A percentile compares a stretch with the other conserved stretches of the same genome.
Evolutionary conservation across 257 asterid species (phyloP).

Genomic region (Lantana camara): DNA sequence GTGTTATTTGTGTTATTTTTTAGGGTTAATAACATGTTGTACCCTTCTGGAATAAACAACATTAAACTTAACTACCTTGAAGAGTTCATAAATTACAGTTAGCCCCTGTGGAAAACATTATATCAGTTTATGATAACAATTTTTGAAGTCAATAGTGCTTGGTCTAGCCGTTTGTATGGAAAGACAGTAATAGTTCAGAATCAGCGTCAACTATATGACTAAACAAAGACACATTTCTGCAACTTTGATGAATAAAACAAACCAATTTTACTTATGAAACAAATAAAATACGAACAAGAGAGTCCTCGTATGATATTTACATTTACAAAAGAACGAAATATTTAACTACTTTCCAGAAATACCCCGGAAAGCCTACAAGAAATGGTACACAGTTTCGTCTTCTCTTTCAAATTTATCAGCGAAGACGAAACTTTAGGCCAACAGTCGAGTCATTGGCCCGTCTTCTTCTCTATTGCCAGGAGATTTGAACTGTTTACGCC

Average conservation of each 20-base stretch:
- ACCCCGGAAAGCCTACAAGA: constrained; percentile 10
- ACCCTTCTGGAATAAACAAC: too few relatives aligned
- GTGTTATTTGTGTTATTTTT: too few relatives aligned
- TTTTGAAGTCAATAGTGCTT: too few relatives aligned
- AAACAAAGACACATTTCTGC: neutral
- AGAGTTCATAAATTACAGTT: too few relatives aligned
- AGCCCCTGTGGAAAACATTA: too few relatives aligned
- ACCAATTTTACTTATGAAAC: constrained; percentile 6
- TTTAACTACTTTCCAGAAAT: neutral
- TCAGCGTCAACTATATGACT: neutral
- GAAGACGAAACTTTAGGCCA: constrained; percentile 17
- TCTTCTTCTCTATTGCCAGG: neutral
- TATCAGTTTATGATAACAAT: too few relatives aligned
- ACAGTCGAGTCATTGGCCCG: neutral
- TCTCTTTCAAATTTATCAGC: neutral
- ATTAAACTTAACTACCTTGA: too few relatives aligned
- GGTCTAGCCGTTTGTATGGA: too few relatives aligned
- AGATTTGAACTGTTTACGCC: constrained; percentile 28
- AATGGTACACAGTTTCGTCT: neutral
- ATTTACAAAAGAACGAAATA: constrained; percentile 20
- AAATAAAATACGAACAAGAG: constrained; percentile 10
- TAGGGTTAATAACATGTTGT: too few relatives aligned
- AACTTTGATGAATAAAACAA: constrained; percentile 11
- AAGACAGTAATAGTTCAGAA: too few relatives aligned
- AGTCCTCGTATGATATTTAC: constrained; percentile 6